Conservation (phyloP, 2,329 filamentous ascomycete species). For the Ophiostoma himal-ulmi region DNA sequence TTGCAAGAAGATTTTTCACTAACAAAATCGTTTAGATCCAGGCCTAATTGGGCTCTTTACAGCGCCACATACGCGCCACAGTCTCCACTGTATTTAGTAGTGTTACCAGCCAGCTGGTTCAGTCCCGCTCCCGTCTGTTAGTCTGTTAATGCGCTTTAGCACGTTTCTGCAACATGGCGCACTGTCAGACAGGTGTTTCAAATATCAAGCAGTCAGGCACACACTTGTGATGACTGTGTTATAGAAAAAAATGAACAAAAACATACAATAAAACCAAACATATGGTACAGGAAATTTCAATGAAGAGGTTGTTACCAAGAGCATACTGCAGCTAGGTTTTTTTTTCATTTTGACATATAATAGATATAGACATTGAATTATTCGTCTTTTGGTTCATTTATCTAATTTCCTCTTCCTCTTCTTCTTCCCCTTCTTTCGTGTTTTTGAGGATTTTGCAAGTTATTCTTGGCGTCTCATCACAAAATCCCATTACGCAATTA, state of each 20-base stretch:
- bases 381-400: too few relatives aligned
- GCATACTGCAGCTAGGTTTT: too few relatives aligned
- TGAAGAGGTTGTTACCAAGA: too few relatives aligned
- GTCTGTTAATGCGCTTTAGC: slow-evolving; percentile 20
- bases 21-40: background rate
- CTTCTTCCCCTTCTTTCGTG: background rate
- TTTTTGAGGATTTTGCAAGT: too few relatives aligned
- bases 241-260: too few relatives aligned
- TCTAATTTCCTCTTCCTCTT: background rate
- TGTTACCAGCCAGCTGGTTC: background rate
- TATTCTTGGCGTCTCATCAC: too few relatives aligned
- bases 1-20: slow-evolving; percentile 9
- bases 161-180: slow-evolving; percentile 24
- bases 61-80: background rate
- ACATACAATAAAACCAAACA: too few relatives aligned
- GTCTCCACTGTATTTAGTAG: background rate
- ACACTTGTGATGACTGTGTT: background rate
- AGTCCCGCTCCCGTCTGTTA: slow-evolving; percentile 4
- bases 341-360: too few relatives aligned
- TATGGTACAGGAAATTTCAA: too few relatives aligned
- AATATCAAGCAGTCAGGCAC: background rate
- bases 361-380: too few relatives aligned
- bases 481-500: too few relatives aligned
- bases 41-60: background rate
- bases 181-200: background rate